These are phyloP conservation scores for Glarea lozoyensis DNA, from an alignment of 495 filamentous ascomycete species.

Conservation along the genomic window DNA sequence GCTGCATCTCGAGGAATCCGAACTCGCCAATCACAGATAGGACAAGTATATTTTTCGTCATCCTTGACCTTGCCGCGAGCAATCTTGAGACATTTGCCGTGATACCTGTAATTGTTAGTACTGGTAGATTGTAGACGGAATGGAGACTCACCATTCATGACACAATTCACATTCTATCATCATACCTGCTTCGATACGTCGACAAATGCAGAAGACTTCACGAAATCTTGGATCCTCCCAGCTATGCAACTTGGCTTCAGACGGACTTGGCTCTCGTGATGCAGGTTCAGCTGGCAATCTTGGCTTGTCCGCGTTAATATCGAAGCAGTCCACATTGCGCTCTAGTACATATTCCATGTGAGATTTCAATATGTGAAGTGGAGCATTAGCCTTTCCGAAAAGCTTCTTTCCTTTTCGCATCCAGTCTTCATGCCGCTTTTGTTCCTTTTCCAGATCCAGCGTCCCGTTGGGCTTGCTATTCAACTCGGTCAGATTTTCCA, in stretches of 20 bases:
- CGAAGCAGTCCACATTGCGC: constrained; percentile 85
- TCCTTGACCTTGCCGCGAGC: constrained; percentile 96
- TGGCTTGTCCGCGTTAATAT: constrained; percentile 74
- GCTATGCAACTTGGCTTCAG: constrained; percentile 37
- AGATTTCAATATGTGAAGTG: constrained; percentile 82
- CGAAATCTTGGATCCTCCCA: constrained; percentile 45
- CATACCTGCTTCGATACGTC: constrained; percentile 87
- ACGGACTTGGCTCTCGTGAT: constrained; percentile 75
- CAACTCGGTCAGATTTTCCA: constrained; percentile 75
- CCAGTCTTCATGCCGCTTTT: constrained; percentile 97
- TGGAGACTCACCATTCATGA: constrained; percentile 75
- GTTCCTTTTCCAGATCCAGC: constrained; percentile 87
- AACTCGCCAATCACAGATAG: constrained; percentile 94
- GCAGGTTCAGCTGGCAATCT: constrained; percentile 85
- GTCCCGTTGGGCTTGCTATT: constrained; percentile 89
- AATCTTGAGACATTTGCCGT: constrained; percentile 97
- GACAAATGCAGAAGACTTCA: constrained; percentile 97
- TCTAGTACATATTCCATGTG: constrained; percentile 92
- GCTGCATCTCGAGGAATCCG: constrained; percentile 98
- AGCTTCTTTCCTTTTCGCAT: constrained; percentile 98
- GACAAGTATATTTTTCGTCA: constrained; percentile 96
- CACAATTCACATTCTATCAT: constrained; percentile 99
- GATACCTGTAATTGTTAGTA: constrained; percentile 54
- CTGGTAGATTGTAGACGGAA: constrained; percentile 11
- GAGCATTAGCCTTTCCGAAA: constrained; percentile 97